Conservation (phyloP, 192 early-diverging fungal genomes). For the Allomyces arbusculus region DNA sequence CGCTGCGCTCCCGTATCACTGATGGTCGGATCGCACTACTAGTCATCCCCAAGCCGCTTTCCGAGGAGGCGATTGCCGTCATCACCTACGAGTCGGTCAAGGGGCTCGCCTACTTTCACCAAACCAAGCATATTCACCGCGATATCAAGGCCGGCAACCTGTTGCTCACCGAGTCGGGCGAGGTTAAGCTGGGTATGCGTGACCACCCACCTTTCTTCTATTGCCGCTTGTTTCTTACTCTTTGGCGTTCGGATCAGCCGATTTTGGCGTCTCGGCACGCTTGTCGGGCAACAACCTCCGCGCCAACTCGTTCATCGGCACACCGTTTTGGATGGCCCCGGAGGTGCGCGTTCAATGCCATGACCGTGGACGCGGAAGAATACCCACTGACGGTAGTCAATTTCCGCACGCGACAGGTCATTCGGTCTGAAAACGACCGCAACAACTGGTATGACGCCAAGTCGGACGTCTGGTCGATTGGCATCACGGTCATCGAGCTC, state of each 20-base stretch:
- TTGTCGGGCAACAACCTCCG: constrained; percentile 15
- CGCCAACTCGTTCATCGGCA: constrained; percentile 40
- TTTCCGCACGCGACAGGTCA: not conserved
- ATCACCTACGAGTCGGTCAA: constrained; percentile 35
- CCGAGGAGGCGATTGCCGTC: constrained; percentile 29
- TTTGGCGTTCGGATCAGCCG: constrained; percentile 9
- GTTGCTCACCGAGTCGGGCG: constrained; percentile 27
- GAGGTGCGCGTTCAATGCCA: constrained; percentile 35
- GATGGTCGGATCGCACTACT: not conserved
- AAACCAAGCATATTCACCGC: constrained; percentile 32
- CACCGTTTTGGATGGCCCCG: constrained; percentile 43
- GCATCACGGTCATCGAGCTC: constrained; percentile 45
- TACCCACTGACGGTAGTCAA: not conserved
- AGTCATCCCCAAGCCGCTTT: constrained; percentile 31
- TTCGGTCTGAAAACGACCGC: not conserved
- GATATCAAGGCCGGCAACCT: constrained; percentile 46
- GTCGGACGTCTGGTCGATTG: constrained; percentile 42
- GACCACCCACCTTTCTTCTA: too few species aligned
- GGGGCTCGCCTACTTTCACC: constrained; percentile 36
- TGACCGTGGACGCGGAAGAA: constrained; percentile 5
- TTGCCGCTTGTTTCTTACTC: not conserved
- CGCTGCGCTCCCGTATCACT: too few species aligned
- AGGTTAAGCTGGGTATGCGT: constrained; percentile 24
- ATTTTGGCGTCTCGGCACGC: constrained; percentile 44
- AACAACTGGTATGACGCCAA: constrained; percentile 24